Base-by-base conservation (phyloP, 306 rosid genomes). In the Cicer chorassanicum region DNA sequence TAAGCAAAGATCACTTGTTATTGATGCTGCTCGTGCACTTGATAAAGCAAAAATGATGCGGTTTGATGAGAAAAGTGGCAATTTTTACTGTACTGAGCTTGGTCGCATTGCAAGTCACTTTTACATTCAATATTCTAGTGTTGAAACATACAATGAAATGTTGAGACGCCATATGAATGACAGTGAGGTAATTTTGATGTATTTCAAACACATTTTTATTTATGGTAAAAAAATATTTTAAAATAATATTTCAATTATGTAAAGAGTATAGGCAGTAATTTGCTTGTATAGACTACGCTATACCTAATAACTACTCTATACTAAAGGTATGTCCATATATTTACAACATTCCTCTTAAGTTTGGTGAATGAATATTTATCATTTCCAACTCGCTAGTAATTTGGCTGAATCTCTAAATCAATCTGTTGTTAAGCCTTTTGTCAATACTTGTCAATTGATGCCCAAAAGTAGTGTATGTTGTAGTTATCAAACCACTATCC, bases 101-200 rank as follows among this genome's bases (percentile, higher is more conserved):
- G 98, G 98, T 82, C 98, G 98, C 84, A 93, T 93, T 84, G 98
- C 98, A 40, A 93, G 98, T 83, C 98, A 93, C 88, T 93, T 93
- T 84, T 93, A 93, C 86, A 93, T 93, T 71, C 98, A 93, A 64
- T 93, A 89, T 69, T 88, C 97, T 56, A 93, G 98, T 86, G 98
- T 93, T 78, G 97, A 93, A 82, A 91, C 96, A 7, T 93, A 93
- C 90, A 91, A 93, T 67, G 98, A 93, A 70, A 88, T 88, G 97
- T 62, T 93, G 91, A 88, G 89, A 78, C 92, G 88, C 46, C 93
- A 91, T 74, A 93, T 93, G 98, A 93, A 76, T 74, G 98, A 93
- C 70, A 93, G 90, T 43, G 98, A 93, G 98, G 97, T 83, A 70
- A 75, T 69, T 88, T 41, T 77, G 56, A 75, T 66, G 29, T 72